Evolutionary conservation across 2,329 filamentous ascomycete species (phyloP).

Genomic region (Acrocalymma vagum): DNA sequence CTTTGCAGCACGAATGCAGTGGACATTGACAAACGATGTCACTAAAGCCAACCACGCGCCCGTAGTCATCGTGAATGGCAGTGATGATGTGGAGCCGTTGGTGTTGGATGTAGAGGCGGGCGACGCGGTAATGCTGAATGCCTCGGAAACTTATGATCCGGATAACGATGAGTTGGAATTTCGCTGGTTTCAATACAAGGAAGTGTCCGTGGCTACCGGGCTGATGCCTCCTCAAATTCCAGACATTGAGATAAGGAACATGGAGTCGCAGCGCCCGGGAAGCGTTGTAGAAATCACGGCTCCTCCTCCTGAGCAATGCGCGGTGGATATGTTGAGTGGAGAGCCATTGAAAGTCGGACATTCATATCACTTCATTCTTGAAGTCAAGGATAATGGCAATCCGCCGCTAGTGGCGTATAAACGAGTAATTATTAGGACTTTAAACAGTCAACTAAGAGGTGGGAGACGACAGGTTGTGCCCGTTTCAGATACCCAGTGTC

Average conservation of each 20-base stretch:
- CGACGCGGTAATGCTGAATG: constrained; percentile 18
- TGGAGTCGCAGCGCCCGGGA: background rate
- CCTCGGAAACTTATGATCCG: constrained; percentile 22
- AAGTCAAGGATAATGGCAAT: constrained; percentile 54
- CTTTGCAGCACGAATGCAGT: constrained; percentile 53
- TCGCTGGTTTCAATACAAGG: constrained; percentile 25
- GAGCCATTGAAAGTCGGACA: no score
- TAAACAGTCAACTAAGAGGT: no score
- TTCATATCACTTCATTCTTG: constrained; percentile 55
- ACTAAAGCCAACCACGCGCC: constrained; percentile 16
- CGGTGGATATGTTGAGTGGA: no score
- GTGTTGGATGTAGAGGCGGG: constrained; percentile 8
- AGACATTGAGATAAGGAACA: constrained; percentile 1
- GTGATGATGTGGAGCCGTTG: constrained; percentile 9
- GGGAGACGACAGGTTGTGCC: no score
- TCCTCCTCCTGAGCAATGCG: constrained; percentile 2
- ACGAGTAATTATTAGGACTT: constrained; percentile 46
- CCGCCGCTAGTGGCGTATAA: constrained; percentile 55
- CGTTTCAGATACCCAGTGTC: no score
- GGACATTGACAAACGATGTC: constrained; percentile 31
- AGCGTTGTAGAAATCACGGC: background rate
- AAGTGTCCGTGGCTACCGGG: constrained; percentile 5
- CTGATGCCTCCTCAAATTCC: no score
- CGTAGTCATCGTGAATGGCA: constrained; percentile 15
- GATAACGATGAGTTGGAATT: constrained; percentile 21